Percentiles rank a stretch among this genome's conserved stretches.
phyloP scores from a whole-genome alignment of 2,329 filamentous ascomycete species.

The Colletotrichum musae region DNA sequence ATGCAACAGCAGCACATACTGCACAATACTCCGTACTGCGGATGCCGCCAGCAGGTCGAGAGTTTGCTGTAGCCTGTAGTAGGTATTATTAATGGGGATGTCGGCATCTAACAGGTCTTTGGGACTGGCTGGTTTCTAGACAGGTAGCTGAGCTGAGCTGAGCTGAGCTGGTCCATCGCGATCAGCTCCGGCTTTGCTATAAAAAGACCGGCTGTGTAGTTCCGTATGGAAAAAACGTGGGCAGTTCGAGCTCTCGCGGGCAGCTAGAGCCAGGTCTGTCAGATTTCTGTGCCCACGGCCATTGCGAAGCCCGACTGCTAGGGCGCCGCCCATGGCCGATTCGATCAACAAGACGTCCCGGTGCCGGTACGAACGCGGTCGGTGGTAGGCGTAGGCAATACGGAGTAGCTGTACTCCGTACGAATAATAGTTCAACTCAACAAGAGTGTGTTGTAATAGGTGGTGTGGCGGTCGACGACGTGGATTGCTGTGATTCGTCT shows the following conservation, averaged over 20 bases:
- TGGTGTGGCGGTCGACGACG: slow-evolving; percentile 42
- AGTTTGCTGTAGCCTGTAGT: too few relatives aligned
- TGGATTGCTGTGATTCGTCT: slow-evolving; percentile 43
- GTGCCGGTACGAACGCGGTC: slow-evolving; percentile 2
- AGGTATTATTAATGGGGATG: too few relatives aligned
- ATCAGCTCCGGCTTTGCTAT: too few relatives aligned
- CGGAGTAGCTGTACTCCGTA: not conserved
- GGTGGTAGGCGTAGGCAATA: slow-evolving; percentile 20
- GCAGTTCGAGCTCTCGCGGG: not conserved
- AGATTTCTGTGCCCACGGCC: slow-evolving; percentile 10
- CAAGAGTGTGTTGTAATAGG: slow-evolving; percentile 16
- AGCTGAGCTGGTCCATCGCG: too few relatives aligned
- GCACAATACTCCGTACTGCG: too few relatives aligned
- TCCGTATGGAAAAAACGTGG: not conserved
- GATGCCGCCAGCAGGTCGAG: too few relatives aligned
- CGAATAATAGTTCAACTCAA: not conserved
- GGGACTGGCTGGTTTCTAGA: too few relatives aligned
- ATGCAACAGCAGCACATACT: not conserved
- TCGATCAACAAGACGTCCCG: slow-evolving; percentile 8
- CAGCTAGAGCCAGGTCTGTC: not conserved
- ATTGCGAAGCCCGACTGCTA: slow-evolving; percentile 6
- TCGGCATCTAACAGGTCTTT: too few relatives aligned
- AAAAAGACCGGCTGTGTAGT: not conserved
- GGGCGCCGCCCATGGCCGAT: slow-evolving; percentile 21
- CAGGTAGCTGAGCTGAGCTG: too few relatives aligned